Evolutionary conservation across 2,329 filamentous ascomycete species (phyloP).

Genomic region (Exophiala viscosa): DNA sequence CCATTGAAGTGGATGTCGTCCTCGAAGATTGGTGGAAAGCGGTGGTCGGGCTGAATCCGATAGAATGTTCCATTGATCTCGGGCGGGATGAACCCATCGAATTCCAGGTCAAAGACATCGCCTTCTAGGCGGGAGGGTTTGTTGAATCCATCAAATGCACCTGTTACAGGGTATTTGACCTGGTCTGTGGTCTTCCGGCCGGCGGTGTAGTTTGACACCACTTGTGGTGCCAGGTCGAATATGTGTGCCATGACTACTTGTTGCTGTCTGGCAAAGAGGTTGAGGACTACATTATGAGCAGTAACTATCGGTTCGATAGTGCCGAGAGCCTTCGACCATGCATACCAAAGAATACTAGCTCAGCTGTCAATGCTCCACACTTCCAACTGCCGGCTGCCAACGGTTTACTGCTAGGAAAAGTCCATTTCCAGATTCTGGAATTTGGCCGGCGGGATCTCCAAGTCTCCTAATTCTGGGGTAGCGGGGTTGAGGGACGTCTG

Average conservation of each 20-base stretch:
- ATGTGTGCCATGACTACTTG: constrained; percentile 22
- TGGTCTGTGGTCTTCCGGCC: constrained; percentile 14
- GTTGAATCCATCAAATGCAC: constrained; percentile 36
- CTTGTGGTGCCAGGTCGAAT: constrained; percentile 19
- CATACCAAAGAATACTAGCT: too few relatives aligned
- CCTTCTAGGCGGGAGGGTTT: constrained; percentile 39
- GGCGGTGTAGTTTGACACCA: constrained; percentile 9
- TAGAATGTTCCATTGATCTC: constrained; percentile 47
- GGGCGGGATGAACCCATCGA: constrained; percentile 39
- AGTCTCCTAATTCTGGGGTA: neutral
- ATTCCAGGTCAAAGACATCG: constrained; percentile 31
- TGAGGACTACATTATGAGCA: too few relatives aligned
- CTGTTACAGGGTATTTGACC: constrained; percentile 18
- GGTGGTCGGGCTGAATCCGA: constrained; percentile 44
- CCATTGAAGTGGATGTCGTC: constrained; percentile 52
- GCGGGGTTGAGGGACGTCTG: too few relatives aligned
- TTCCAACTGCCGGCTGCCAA: neutral
- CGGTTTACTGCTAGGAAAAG: neutral
- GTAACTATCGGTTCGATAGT: too few relatives aligned
- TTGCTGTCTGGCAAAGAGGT: neutral
- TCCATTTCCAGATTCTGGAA: constrained; percentile 18
- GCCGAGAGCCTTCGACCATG: too few relatives aligned
- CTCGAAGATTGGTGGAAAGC: constrained; percentile 54
- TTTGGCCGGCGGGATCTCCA: neutral
- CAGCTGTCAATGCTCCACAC: neutral